Conservation (phyloP, 1,284 basidiomycete species). For the Inonotus hispidus region DNA sequence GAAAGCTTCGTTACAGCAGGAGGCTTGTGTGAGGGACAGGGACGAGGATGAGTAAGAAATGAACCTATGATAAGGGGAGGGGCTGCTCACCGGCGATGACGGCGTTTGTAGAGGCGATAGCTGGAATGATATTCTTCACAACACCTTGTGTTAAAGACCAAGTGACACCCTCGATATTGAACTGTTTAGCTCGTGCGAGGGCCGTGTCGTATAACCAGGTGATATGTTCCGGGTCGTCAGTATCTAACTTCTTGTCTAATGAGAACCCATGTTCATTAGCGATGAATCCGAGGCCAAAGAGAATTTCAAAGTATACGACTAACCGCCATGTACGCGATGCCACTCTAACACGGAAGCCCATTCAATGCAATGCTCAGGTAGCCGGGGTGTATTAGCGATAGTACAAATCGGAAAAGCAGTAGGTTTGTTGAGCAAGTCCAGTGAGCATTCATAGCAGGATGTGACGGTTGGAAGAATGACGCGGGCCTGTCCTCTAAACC, state of each 20-base stretch:
- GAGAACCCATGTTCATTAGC: constrained; percentile 10
- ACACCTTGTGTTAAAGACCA: constrained; percentile 98
- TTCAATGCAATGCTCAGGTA: constrained; percentile 99
- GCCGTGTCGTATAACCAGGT: constrained; percentile 88
- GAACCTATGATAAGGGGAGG: background rate
- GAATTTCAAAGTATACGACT: constrained; percentile 18
- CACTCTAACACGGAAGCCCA: constrained; percentile 99
- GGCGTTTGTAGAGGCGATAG: constrained; percentile 94
- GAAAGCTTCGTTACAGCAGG: constrained; percentile 99
- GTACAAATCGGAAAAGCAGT: constrained; percentile 98
- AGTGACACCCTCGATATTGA: constrained; percentile 96
- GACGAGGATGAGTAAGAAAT: background rate
- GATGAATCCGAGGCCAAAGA: background rate
- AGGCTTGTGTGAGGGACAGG: constrained; percentile 49
- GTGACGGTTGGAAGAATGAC: constrained; percentile 95
- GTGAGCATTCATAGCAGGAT: constrained; percentile 97
- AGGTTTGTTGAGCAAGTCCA: constrained; percentile 97
- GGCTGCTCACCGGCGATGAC: constrained; percentile 77
- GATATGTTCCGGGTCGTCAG: constrained; percentile 96
- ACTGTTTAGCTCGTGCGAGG: constrained; percentile 77
- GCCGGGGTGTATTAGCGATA: constrained; percentile 96
- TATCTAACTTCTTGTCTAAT: constrained; percentile 90
- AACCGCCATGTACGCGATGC: constrained; percentile 88
- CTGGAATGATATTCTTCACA: constrained; percentile 99
- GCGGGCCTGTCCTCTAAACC: constrained; percentile 97